Base-by-base conservation (phyloP, 2,329 filamentous ascomycete species). In the Dactylella cylindrospora region DNA sequence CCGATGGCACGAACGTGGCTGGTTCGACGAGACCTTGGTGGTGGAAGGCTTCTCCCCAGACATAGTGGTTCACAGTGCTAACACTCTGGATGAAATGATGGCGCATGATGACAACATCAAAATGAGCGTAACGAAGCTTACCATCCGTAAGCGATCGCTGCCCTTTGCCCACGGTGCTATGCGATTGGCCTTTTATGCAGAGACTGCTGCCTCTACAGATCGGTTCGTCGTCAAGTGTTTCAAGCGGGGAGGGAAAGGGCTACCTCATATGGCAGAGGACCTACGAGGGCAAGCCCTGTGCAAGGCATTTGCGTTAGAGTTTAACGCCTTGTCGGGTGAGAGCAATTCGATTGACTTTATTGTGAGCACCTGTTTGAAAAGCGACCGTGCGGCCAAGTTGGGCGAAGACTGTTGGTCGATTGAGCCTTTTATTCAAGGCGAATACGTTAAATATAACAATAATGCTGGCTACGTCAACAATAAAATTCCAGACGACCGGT, bases 251-350 rank as follows among this genome's bases (percentile, higher is more conserved):
- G 61, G 66, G 13, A 69, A 68, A 54, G 31, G 20, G 6, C 66
- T 74, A 1, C 70, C 69, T 0, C 67, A 73, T 46, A 23, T 74
- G 1, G 70, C 66, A 1, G 73, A 75, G 41, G 73, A 74, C 41
- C 74, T 75, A 73, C 67, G 71, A n/a, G 65, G 65, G 2, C 74
- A 74, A 49, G 72, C 72, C 3, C 67, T 75, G 8, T 74, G 72
- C 67, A 74, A 74, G 33, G 71, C 72, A 0, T 75, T 75, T 39
- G 74, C 74, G 0, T 70, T 74, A 5, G 74, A 75, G 54, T 75
- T 75, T 62, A 75, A 75, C 52, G 60, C 57, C 1, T 47, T 76
- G 1, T 19, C 38, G 17, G 36, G 47, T 20, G 23, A 32, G 3
- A 64, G 70, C 12, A 52, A 69, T 20, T 55, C 70, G 0, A 68